Conservation (phyloP, 169 alveolate genomes). For the Eimeria zaria region DNA sequence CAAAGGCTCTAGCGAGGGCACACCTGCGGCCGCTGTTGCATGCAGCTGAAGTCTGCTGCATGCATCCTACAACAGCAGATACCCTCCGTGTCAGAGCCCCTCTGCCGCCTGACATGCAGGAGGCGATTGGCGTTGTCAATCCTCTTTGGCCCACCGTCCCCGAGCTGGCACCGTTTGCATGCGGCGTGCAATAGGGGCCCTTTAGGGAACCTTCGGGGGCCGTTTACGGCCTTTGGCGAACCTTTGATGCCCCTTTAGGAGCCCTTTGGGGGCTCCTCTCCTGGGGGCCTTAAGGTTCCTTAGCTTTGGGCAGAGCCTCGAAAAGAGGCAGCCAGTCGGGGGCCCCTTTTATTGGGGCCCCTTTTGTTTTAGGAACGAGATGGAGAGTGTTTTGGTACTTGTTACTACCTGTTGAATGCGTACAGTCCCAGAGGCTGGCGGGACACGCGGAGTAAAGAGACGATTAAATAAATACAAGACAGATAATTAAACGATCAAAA, state of each 20-base stretch:
- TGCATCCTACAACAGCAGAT: constrained; percentile 48
- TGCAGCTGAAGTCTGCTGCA: constrained; percentile 31
- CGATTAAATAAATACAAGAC: background rate
- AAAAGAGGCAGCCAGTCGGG: background rate
- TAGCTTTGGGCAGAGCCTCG: background rate
- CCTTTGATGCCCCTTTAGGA: background rate
- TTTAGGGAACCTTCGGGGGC: background rate
- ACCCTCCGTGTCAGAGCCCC: constrained; percentile 27
- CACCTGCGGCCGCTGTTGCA: constrained; percentile 54
- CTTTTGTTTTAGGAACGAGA: background rate
- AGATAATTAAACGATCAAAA: background rate
- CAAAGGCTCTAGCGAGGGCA: constrained; percentile 9
- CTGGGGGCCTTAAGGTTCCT: background rate
- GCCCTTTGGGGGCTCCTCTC: background rate
- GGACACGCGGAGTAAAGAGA: background rate
- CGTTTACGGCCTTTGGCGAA: background rate
- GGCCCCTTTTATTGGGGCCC: background rate
- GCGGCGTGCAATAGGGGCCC: constrained; percentile 7
- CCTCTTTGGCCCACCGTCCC: constrained; percentile 39
- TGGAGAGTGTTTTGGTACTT: background rate
- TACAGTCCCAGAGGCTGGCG: background rate
- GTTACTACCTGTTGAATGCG: constrained; percentile 9
- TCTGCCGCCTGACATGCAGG: constrained; percentile 45
- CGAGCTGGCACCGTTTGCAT: constrained; percentile 36
- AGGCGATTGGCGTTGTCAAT: constrained; percentile 42